A percentile compares a stretch with the other conserved stretches of the same genome.
Conservation (phyloP, 257 asterid genomes). For the Solanum gracilifrons region DNA sequence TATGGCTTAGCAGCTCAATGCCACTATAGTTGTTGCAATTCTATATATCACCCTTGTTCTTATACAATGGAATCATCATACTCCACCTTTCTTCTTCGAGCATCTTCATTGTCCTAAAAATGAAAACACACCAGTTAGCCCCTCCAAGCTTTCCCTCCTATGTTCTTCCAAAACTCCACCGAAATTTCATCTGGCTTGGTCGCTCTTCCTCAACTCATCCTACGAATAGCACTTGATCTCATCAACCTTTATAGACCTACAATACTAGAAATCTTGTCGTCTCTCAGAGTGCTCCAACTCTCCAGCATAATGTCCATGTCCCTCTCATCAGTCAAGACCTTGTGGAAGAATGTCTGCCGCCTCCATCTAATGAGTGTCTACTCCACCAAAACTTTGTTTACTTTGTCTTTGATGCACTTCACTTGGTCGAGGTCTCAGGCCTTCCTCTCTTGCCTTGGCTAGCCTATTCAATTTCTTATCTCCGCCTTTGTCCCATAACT, state of each 20-base stretch:
- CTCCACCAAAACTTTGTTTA: background rate
- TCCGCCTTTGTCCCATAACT: background rate
- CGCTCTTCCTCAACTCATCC: background rate
- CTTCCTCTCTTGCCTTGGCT: background rate
- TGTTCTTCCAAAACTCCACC: background rate
- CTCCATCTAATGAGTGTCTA: background rate
- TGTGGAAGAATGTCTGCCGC: background rate
- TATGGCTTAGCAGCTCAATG: background rate
- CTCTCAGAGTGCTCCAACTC: background rate
- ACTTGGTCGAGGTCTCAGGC: background rate
- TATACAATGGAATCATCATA: background rate
- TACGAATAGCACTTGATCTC: background rate
- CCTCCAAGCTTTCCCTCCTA: background rate
- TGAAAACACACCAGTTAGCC: background rate
- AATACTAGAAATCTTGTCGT: background rate
- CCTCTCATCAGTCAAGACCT: background rate
- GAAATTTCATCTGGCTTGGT: background rate
- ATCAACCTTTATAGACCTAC: background rate
- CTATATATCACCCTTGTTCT: background rate
- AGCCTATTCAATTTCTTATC: background rate
- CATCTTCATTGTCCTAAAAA: background rate
- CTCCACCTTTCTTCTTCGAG: background rate
- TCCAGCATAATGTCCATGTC: background rate
- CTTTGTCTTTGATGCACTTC: background rate
- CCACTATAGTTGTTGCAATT: background rate